Conservation (phyloP, 1,139 yeast genomes). For the Magnusiomyces suaveolens region DNA sequence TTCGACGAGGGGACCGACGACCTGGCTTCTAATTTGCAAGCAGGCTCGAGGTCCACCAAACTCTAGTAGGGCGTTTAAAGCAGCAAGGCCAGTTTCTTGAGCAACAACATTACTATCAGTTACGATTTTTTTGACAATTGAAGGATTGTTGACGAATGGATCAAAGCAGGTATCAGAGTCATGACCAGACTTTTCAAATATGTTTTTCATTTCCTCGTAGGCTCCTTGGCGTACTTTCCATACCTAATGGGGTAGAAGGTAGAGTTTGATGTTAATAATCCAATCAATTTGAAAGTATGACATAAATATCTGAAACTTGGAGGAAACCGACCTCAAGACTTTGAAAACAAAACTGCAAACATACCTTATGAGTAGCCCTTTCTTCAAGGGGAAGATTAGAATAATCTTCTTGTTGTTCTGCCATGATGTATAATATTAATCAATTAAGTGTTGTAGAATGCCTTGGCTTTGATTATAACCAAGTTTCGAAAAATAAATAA, state of each 20-base stretch:
- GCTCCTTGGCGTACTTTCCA: constrained; percentile 88
- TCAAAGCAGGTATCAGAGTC: constrained; percentile 48
- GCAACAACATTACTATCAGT: constrained; percentile 85
- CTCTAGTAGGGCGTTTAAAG: constrained; percentile 49
- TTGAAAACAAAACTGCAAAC: too few species aligned
- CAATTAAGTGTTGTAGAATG: too few species aligned
- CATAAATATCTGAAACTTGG: too few species aligned
- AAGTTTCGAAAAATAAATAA: too few species aligned
- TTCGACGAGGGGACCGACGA: constrained; percentile 59
- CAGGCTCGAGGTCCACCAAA: constrained; percentile 45
- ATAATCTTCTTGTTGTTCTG: constrained; percentile 43
- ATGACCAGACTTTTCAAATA: constrained; percentile 46
- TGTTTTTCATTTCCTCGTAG: constrained; percentile 54
- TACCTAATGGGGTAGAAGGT: too few species aligned
- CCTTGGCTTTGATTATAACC: too few species aligned
- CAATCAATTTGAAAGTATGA: too few species aligned
- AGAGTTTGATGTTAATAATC: too few species aligned
- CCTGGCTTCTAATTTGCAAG: constrained; percentile 32
- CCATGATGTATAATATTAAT: too few species aligned
- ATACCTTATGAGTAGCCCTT: constrained; percentile 52
- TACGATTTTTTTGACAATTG: constrained; percentile 47
- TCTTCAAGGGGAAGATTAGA: constrained; percentile 56
- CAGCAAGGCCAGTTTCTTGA: constrained; percentile 67
- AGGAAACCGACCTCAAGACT: too few species aligned
- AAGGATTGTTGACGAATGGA: constrained; percentile 42